These are phyloP conservation scores for Choricystis sp. DNA, from an alignment of 139 green algal genomes.

Conservation along the genomic window DNA sequence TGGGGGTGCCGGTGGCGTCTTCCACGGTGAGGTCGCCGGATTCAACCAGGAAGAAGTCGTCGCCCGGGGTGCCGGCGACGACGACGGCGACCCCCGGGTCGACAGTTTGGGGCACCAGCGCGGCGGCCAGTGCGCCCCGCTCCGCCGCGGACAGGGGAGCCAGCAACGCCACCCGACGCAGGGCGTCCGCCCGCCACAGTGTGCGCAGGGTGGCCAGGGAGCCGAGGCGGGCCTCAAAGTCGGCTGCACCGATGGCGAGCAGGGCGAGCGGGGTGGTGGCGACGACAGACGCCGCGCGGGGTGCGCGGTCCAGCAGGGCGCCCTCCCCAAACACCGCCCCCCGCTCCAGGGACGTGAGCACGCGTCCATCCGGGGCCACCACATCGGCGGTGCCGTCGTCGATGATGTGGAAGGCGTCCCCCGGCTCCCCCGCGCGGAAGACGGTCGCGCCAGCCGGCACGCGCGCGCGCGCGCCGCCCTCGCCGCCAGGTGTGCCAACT, in stretches of 20 bases:
- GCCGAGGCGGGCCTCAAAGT: conserved; percentile 51
- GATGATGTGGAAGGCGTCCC: conserved; percentile 76
- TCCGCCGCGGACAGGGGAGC: conserved; percentile 21
- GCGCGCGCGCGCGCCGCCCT: conserved; percentile 22
- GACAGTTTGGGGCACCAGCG: conserved; percentile 12
- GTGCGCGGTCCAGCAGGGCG: conserved; percentile 57
- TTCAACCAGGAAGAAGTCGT: conserved; percentile 85
- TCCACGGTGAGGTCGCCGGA: conserved; percentile 25
- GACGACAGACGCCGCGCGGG: conserved; percentile 24
- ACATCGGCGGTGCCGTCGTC: conserved; percentile 40
- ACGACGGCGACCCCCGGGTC: conserved; percentile 32
- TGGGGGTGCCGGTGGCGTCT: background rate
- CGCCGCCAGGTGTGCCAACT: conserved; percentile 58
- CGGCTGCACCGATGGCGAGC: conserved; percentile 41
- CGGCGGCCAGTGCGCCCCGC: conserved; percentile 26
- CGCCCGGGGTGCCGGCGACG: conserved; percentile 43
- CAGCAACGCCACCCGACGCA: conserved; percentile 44
- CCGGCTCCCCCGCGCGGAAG: conserved; percentile 29
- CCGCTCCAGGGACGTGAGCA: conserved; percentile 39
- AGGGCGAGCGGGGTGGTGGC: conserved; percentile 16
- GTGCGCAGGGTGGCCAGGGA: conserved; percentile 47
- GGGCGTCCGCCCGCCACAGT: conserved; percentile 72
- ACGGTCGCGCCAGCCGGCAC: conserved; percentile 27
- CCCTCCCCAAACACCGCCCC: conserved; percentile 83
- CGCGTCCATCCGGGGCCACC: conserved; percentile 7